Evolutionary conservation across 1,284 basidiomycete species (phyloP).

Genomic region (Lentinus polychrous): DNA sequence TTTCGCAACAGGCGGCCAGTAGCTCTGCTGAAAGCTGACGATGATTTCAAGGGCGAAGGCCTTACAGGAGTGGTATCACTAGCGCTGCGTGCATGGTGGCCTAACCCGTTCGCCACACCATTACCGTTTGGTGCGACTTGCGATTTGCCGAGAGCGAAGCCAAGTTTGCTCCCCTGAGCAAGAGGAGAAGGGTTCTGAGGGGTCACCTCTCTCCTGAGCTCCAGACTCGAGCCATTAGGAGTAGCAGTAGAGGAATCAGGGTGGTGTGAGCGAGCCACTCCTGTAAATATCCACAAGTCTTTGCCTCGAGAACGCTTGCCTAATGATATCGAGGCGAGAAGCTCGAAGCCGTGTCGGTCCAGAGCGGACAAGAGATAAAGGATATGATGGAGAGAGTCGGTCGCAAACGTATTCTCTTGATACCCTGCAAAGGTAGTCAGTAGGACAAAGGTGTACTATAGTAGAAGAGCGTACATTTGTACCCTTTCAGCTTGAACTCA

Average conservation of each 20-base stretch:
- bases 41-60: conserved; percentile 19
- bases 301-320: conserved; percentile 63
- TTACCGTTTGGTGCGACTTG: background rate
- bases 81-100: conserved; percentile 10
- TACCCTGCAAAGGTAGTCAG: conserved; percentile 44
- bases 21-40: conserved; percentile 11
- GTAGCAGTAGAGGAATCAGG: conserved; percentile 30
- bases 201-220: conserved; percentile 20
- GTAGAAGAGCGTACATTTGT: conserved; percentile 49
- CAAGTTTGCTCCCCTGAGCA: conserved; percentile 6
- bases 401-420: conserved; percentile 70
- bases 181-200: conserved; percentile 6
- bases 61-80: conserved; percentile 13
- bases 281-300: conserved; percentile 74
- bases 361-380: conserved; percentile 59
- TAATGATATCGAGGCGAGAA: conserved; percentile 63
- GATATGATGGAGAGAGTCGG: conserved; percentile 70
- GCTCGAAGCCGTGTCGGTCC: conserved; percentile 59
- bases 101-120: background rate
- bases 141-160: background rate
- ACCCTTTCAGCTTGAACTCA: conserved; percentile 77
- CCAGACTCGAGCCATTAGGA: conserved; percentile 22
- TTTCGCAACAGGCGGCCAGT: conserved; percentile 16
- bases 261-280: conserved; percentile 26
- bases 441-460: background rate